phyloP scores from a whole-genome alignment of 1,284 basidiomycete genomes.

The Puccinia triticina region DNA sequence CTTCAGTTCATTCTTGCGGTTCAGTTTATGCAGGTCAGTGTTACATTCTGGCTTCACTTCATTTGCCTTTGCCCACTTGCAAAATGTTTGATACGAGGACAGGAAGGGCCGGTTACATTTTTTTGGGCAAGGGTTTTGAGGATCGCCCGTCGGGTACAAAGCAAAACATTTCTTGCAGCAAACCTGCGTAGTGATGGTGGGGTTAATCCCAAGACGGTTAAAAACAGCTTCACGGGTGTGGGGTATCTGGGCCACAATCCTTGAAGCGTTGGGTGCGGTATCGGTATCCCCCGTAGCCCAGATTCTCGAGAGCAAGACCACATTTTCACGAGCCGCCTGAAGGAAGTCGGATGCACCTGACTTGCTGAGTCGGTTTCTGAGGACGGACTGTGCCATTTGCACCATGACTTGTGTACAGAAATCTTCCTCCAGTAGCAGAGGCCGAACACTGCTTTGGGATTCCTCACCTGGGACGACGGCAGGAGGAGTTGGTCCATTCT shows the following conservation, averaged over 20 bases:
- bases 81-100: neutral
- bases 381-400: neutral
- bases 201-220: too few species aligned
- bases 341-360: neutral
- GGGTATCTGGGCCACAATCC: neutral
- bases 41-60: neutral
- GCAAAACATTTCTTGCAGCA: constrained; percentile 10
- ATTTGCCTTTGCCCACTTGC: neutral
- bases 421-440: too few species aligned
- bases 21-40: neutral
- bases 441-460: neutral
- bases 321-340: too few species aligned
- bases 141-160: neutral
- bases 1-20: neutral
- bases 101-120: neutral
- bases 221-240: neutral
- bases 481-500: neutral
- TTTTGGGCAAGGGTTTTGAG: neutral
- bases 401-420: neutral
- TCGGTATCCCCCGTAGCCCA: neutral
- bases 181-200: neutral
- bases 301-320: neutral
- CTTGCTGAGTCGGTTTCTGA: neutral
- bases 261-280: neutral
- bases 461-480: too few species aligned